Evolutionary conservation across 176 grass and related monocot species (phyloP).

Genomic region (Zoysia japonica): DNA sequence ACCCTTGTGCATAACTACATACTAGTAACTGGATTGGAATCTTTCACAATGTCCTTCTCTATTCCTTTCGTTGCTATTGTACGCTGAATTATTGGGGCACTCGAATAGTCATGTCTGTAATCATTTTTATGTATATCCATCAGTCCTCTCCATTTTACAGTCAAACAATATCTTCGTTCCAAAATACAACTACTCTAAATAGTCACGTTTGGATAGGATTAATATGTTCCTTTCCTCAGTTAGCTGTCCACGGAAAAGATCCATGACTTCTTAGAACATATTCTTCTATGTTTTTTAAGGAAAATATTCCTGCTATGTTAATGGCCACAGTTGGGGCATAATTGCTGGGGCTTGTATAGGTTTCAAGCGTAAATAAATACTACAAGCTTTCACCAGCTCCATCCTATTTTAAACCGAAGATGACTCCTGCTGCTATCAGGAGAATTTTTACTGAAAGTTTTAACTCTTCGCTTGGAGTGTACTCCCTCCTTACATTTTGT

Average conservation of each 20-base stretch:
- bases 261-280: not conserved
- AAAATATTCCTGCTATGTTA: not conserved
- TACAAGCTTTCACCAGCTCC: not conserved
- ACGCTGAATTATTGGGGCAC: not conserved
- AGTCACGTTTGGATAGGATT: not conserved
- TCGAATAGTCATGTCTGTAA: not conserved
- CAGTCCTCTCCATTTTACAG: not conserved
- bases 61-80: not conserved
- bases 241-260: constrained; percentile 25
- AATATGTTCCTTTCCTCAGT: constrained; percentile 17
- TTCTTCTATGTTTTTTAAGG: too few relatives aligned
- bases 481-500: too few relatives aligned
- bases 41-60: constrained; percentile 13
- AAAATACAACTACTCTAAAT: not conserved
- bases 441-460: not conserved
- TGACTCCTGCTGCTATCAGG: not conserved
- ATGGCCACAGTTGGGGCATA: not conserved
- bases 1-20: constrained; percentile 7
- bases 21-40: constrained; percentile 18
- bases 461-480: not conserved
- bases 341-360: not conserved
- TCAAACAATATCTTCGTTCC: not conserved
- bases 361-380: not conserved
- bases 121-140: not conserved
- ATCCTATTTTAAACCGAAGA: constrained; percentile 7